A percentile compares a stretch with the other conserved stretches of the same genome.
These are phyloP conservation scores for Silene vulgaris DNA, from an alignment of 179 eudicot genomes.

Conservation along the genomic window DNA sequence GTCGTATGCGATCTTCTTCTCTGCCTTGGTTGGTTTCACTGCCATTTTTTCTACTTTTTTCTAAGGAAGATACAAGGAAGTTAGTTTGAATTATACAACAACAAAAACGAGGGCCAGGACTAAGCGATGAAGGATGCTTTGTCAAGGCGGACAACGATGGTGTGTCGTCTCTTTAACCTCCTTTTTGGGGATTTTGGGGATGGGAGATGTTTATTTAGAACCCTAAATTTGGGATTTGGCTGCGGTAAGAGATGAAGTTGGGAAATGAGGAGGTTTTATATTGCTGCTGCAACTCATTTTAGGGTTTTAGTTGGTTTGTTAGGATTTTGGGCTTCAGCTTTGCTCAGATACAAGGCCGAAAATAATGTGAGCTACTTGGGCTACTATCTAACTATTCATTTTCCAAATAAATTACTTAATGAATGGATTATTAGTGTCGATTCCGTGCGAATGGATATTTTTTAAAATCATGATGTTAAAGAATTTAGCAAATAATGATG, in stretches of 20 bases:
- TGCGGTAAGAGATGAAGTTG: neutral
- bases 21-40: constrained; percentile 52
- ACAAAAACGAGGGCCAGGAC: constrained; percentile 81
- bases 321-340: too few relatives aligned
- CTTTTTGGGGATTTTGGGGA: neutral
- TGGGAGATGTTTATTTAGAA: neutral
- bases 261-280: neutral
- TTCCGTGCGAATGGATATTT: too few relatives aligned
- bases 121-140: constrained; percentile 20
- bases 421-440: too few relatives aligned
- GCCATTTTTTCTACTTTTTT: constrained; percentile 35
- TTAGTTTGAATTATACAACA: neutral
- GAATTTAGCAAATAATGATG: too few relatives aligned
- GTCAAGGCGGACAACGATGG: constrained; percentile 62
- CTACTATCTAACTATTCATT: too few relatives aligned
- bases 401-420: too few relatives aligned
- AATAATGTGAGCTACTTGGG: too few relatives aligned
- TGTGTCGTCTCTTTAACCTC: constrained; percentile 61
- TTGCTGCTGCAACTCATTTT: neutral
- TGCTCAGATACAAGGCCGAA: too few relatives aligned
- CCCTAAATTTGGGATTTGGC: constrained; percentile 20
- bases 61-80: neutral
- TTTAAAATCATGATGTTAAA: too few relatives aligned
- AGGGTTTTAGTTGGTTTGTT: neutral
- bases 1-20: constrained; percentile 73